Percentiles rank a stretch among this genome's conserved stretches.
phyloP scores from a whole-genome alignment of 495 filamentous ascomycete species.

The Cudoniella acicularis region DNA sequence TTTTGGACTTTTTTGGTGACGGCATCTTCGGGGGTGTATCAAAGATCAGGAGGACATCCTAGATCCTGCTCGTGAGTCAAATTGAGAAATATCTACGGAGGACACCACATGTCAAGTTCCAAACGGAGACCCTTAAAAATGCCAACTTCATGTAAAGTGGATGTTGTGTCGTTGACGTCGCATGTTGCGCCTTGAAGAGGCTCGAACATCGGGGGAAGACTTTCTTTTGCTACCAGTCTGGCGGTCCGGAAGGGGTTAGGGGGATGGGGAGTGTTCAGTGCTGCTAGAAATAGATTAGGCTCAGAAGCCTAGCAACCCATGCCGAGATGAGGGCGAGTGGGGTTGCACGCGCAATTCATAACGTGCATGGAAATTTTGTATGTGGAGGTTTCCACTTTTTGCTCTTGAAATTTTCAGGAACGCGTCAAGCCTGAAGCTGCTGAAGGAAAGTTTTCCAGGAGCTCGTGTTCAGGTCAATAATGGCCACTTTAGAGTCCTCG shows the following conservation, averaged over 20 bases:
- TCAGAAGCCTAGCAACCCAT: neutral
- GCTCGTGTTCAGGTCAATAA: no score
- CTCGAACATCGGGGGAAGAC: neutral
- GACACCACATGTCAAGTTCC: neutral
- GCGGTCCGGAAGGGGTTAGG: neutral
- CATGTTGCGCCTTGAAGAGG: neutral
- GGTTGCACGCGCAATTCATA: neutral
- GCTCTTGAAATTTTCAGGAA: neutral
- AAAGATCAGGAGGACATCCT: neutral
- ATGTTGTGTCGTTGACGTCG: neutral
- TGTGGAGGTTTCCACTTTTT: neutral
- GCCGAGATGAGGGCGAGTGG: neutral
- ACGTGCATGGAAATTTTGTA: neutral
- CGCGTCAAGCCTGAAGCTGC: slow-evolving; percentile 3
- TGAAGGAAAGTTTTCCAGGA: no score
- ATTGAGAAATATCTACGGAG: neutral
- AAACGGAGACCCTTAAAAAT: no score
- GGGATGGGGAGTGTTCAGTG: slow-evolving; percentile 24
- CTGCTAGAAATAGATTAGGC: slow-evolving; percentile 4
- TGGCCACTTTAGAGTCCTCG: no score
- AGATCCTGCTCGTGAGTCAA: neutral
- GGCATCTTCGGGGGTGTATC: slow-evolving; percentile 16
- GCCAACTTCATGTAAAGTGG: neutral
- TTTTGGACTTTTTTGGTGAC: slow-evolving; percentile 4
- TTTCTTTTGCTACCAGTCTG: neutral